phyloP scores from a whole-genome alignment of 2,329 filamentous ascomycete species.

The Aspergillus alliaceus region DNA sequence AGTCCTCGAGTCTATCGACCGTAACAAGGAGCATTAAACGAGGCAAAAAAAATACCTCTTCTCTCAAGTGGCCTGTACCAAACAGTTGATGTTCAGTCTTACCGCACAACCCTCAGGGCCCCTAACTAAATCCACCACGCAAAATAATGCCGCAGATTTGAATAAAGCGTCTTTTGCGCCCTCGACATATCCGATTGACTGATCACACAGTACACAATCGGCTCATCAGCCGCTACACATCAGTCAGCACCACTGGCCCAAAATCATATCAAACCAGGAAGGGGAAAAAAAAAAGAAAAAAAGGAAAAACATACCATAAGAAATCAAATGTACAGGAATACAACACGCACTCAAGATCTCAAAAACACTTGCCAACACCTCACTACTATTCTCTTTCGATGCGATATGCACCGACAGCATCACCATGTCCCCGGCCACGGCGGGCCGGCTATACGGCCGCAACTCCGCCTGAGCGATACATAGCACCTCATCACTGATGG shows the following conservation, averaged over 20 bases:
- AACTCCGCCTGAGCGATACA: not conserved
- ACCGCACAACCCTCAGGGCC: not conserved
- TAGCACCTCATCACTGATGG: not conserved
- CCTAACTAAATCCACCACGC: not conserved
- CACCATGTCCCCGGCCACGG: not conserved
- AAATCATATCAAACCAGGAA: not conserved
- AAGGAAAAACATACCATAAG: not conserved
- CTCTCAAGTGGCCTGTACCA: no score
- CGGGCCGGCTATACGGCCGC: not conserved
- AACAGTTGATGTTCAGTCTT: not conserved
- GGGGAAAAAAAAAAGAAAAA: not conserved
- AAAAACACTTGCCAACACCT: not conserved
- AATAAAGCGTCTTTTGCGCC: not conserved
- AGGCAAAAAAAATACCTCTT: no score
- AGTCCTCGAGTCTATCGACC: not conserved
- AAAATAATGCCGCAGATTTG: not conserved
- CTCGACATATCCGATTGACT: not conserved
- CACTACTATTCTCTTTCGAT: not conserved
- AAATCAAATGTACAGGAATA: not conserved
- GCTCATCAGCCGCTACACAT: not conserved
- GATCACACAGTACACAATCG: not conserved
- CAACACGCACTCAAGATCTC: not conserved
- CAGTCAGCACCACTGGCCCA: not conserved
- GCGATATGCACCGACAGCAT: not conserved
- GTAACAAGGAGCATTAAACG: no score